Base-by-base conservation (phyloP, 805 yeast species). In the Blastobotrys attinorum region DNA sequence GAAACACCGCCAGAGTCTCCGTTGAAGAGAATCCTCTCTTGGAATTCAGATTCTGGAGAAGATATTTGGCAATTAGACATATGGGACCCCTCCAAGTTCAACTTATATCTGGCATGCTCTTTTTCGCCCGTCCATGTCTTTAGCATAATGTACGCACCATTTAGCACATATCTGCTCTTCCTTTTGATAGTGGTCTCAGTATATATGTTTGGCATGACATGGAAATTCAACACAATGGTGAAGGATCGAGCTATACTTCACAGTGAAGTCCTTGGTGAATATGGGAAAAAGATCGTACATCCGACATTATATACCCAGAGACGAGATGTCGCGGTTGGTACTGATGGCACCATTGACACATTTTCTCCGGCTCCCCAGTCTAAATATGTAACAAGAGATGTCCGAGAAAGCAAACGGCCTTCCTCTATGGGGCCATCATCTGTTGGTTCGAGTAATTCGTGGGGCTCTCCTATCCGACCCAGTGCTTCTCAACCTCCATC, bases 21-120 rank as follows among this genome's bases (percentile, higher is more conserved):
- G 10, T 22, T 37, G 22, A 22, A 22, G 39, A 29, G 39, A 37
- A 37, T 29, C 31, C 37, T 37, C 31, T 15, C 37, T 18, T 16
- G 17, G 31, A 22, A n/a, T 31, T 32, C 17, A 6, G 27, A n/a
- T 10, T n/a, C 44, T 6, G 34, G 22, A 4, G 51, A 48, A 7
- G 51, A 55, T 11, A 31, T 51, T 1, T 81, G 82, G 76, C 73
- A 75, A 45, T 58, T 83, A 34, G 64, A 62, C 16, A 72, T 81
- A 40, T 83, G 94, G 94, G 66, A 69, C 35, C 90, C 90, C 0
- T 71, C 81, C 0, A 67, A 67, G 49, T 79, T 81, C 56, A 70
- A 70, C 25, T 64, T 81, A 4, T 62, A 66, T 39, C 51, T 82
- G 2, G 68, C 75, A 22, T 65, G 75, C 2, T 60, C 75, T 1